phyloP scores from a whole-genome alignment of 1,284 basidiomycete species.

The Flammula alnicola region DNA sequence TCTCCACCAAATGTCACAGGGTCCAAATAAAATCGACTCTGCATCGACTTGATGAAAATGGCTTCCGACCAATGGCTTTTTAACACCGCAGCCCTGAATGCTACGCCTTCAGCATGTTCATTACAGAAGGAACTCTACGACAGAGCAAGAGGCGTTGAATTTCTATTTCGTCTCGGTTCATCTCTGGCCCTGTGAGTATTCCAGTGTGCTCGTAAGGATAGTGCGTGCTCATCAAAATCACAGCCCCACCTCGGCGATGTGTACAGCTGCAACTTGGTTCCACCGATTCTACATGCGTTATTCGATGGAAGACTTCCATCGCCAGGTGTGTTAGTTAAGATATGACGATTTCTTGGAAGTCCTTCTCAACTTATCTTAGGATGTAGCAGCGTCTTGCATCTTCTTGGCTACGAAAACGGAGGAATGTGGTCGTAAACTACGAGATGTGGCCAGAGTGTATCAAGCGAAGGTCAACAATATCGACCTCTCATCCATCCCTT shows the following conservation, averaged over 20 bases:
- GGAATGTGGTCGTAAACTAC: conserved; percentile 86
- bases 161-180: conserved; percentile 77
- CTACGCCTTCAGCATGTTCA: conserved; percentile 63
- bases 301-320: conserved; percentile 83
- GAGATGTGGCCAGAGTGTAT: conserved; percentile 80
- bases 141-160: conserved; percentile 77
- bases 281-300: conserved; percentile 96
- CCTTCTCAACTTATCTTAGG: conserved; percentile 46
- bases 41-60: conserved; percentile 3
- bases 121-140: conserved; percentile 74
- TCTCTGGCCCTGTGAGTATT: conserved; percentile 71
- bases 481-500: conserved; percentile 59
- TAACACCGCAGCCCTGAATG: conserved; percentile 56
- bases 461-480: conserved; percentile 69
- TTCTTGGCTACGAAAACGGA: conserved; percentile 93
- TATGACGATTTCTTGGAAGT: conserved; percentile 3
- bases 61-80: conserved; percentile 68
- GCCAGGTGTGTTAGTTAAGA: conserved; percentile 57
- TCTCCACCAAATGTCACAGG: conserved; percentile 2
- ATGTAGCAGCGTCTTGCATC: conserved; percentile 88
- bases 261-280: conserved; percentile 87
- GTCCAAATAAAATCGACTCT: not conserved
- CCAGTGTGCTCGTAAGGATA: conserved; percentile 21
- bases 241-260: conserved; percentile 79
- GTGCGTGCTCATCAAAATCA: conserved; percentile 9